These are phyloP conservation scores for Neophaeococcomyces aloes DNA, from an alignment of 2,329 filamentous ascomycete species.

Conservation along the genomic window DNA sequence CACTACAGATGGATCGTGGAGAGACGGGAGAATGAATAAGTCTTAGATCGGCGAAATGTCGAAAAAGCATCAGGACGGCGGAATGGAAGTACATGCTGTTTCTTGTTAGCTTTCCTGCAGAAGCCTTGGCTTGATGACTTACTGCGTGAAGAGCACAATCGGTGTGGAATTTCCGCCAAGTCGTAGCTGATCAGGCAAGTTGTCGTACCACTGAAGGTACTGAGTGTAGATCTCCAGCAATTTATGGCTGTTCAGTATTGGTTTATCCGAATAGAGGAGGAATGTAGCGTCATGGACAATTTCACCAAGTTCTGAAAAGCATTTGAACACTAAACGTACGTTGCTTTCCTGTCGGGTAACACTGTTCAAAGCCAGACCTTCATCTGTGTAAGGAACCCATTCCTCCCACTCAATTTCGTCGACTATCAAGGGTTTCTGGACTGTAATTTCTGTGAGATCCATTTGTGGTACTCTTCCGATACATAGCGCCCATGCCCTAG, in stretches of 20 bases:
- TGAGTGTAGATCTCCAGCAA: constrained; percentile 2
- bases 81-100: constrained; percentile 7
- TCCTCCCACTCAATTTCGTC: constrained; percentile 8
- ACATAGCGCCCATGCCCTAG: constrained; percentile 5
- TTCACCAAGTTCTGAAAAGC: constrained; percentile 4
- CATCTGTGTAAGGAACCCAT: constrained; percentile 4
- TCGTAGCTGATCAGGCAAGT: constrained; percentile 5
- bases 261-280: constrained; percentile 1
- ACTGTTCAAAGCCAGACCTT: not conserved
- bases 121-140: not conserved
- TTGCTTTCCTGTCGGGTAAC: constrained; percentile 1
- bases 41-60: constrained; percentile 1
- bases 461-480: constrained; percentile 2
- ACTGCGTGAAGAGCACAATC: constrained; percentile 6
- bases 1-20: not conserved
- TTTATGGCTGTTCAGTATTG: not conserved
- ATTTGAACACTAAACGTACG: constrained; percentile 5
- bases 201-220: constrained; percentile 6
- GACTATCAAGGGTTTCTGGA: constrained; percentile 5
- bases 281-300: constrained; percentile 4
- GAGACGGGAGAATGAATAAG: not conserved
- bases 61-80: constrained; percentile 5
- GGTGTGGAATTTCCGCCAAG: constrained; percentile 8
- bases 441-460: not conserved
- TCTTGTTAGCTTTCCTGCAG: not conserved